These are phyloP conservation scores for Hirsutella thompsonii DNA, from an alignment of 2,329 filamentous ascomycete genomes.

Conservation along the genomic window DNA sequence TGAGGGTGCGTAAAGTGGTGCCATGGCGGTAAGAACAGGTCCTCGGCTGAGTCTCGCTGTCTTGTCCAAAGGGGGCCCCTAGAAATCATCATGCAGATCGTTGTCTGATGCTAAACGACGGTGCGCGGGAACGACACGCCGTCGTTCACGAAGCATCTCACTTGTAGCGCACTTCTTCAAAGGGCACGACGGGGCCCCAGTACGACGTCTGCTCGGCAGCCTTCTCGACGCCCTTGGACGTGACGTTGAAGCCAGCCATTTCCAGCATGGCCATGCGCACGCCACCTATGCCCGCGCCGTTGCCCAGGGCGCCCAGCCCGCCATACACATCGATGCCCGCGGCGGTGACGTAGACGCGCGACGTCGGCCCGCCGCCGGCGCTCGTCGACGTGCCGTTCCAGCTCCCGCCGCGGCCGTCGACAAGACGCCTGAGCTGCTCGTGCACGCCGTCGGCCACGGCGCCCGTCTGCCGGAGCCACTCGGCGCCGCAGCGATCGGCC, in stretches of 20 bases:
- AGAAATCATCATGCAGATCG: too few species aligned
- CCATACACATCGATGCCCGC: constrained; percentile 20
- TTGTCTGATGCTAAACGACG: too few species aligned
- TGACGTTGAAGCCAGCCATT: constrained; percentile 22
- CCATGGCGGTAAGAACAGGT: too few species aligned
- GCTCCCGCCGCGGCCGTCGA: constrained; percentile 8
- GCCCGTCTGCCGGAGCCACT: constrained; percentile 15
- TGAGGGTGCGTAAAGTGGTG: too few species aligned
- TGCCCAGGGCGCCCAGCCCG: constrained; percentile 17
- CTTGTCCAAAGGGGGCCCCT: too few species aligned
- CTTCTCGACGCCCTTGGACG: constrained; percentile 15
- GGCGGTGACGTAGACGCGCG: constrained; percentile 22
- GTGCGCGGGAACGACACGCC: neutral
- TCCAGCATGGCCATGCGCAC: constrained; percentile 25
- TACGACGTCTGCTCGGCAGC: constrained; percentile 22
- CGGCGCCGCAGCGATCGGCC: constrained; percentile 32
- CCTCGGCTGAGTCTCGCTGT: too few species aligned
- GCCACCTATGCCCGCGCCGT: constrained; percentile 25
- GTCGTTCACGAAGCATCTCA: too few species aligned
- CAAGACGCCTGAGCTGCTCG: constrained; percentile 12
- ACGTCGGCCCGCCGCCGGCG: constrained; percentile 13
- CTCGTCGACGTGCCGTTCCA: too few species aligned
- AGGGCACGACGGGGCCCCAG: constrained; percentile 22
- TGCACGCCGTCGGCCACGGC: constrained; percentile 14
- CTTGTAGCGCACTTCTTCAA: constrained; percentile 25